Percentiles rank a stretch among this genome's conserved stretches.
Conservation (phyloP, 768 basidiomycete species). For the Chalciporus piperatus region DNA sequence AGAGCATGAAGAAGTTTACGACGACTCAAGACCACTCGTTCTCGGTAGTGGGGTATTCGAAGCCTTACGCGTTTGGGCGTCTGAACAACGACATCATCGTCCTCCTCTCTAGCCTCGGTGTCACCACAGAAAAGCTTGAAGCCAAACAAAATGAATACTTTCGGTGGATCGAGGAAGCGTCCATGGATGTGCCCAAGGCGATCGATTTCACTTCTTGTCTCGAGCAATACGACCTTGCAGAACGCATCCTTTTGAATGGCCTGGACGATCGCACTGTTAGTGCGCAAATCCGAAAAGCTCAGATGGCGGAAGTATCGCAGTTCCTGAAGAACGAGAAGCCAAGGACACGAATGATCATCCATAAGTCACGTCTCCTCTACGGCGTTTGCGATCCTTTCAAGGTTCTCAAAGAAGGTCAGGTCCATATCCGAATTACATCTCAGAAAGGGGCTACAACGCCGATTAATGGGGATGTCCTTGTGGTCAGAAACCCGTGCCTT, state of each 20-base stretch:
- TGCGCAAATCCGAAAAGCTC: conserved; percentile 40
- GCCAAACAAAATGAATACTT: conserved; percentile 59
- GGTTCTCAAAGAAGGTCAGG: conserved; percentile 60
- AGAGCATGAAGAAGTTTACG: conserved; percentile 70
- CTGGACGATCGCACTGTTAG: conserved; percentile 43
- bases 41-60: conserved; percentile 64
- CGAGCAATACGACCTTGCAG: conserved; percentile 47
- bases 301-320: conserved; percentile 48
- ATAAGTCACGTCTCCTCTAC: conserved; percentile 59
- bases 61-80: conserved; percentile 61
- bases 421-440: conserved; percentile 56
- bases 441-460: conserved; percentile 53
- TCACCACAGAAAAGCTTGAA: conserved; percentile 51
- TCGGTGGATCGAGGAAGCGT: conserved; percentile 52
- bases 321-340: conserved; percentile 54
- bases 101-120: conserved; percentile 60
- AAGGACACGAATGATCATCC: conserved; percentile 58
- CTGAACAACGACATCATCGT: conserved; percentile 71
- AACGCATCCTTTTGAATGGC: conserved; percentile 53
- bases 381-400: conserved; percentile 68
- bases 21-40: conserved; percentile 56
- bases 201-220: conserved; percentile 56
- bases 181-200: conserved; percentile 45
- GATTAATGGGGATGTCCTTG: conserved; percentile 58
- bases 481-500: conserved; percentile 67